Evolutionary conservation across 164 flowering plant species (phyloP), one percentile per base, ranked within the genome.

Genomic region (Stephania japonica): DNA sequence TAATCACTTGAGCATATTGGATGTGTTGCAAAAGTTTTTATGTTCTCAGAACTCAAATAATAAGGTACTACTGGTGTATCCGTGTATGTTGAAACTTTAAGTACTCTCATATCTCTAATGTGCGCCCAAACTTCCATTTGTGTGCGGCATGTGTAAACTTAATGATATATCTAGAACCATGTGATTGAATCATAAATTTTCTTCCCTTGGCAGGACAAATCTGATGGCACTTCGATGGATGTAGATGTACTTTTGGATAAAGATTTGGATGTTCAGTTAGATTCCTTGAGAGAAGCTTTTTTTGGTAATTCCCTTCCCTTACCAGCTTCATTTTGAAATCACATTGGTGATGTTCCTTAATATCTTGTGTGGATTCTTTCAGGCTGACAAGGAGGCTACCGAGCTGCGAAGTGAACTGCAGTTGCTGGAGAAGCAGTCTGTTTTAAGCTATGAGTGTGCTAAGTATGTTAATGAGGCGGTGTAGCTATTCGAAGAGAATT

Each of bases 321-420:
- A n/a, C n/a, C n/a, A n/a, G n/a, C n/a, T n/a, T n/a, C n/a, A n/a
- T n/a, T n/a, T n/a, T n/a, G n/a, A n/a, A n/a, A n/a, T n/a, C n/a
- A n/a, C n/a, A n/a, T n/a, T n/a, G n/a, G n/a, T n/a, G n/a, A n/a
- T n/a, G n/a, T n/a, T n/a, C n/a, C n/a, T n/a, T n/a, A n/a, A n/a
- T n/a, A n/a, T n/a, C n/a, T n/a, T n/a, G n/a, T n/a, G n/a, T n/a
- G n/a, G n/a, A n/a, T n/a, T n/a, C n/a, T n/a, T n/a, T n/a, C n/a
- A 91, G 97, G 87, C 77, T 65, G 87, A 80, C 67, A 83, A 83
- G 76, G 90, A 90, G 77, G 81, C 87, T 42, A 79, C 78, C 64
- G 87, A 85, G 74, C 85, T 90, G 69, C 82, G 77, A 50, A 68
- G 73, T 72, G 91, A 92, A 78, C 83, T 89, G 26, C 81, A 72